Conservation (phyloP, 768 basidiomycete genomes). For the Pisolithus sp. region DNA sequence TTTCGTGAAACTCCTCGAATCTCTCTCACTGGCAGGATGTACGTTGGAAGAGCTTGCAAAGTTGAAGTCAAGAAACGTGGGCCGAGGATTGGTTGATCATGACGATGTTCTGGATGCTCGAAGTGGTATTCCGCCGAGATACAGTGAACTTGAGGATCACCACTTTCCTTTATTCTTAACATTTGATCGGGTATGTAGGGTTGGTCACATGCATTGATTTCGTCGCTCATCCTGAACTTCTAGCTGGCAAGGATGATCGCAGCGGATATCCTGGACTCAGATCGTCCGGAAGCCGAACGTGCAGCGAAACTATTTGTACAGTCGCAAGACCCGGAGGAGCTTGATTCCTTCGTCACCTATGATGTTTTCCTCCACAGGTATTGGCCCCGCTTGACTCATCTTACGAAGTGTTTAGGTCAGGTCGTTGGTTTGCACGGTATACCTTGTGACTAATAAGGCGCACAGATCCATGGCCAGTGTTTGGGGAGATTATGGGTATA, state of each 20-base stretch:
- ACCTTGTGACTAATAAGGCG: too few relatives aligned
- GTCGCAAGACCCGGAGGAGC: constrained; percentile 57
- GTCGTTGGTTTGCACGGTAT: constrained; percentile 6
- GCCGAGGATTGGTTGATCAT: constrained; percentile 23
- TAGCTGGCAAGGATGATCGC: constrained; percentile 8
- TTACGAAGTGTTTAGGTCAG: background rate
- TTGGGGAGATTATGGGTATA: constrained; percentile 58
- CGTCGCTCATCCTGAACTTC: background rate
- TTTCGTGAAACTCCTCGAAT: constrained; percentile 45
- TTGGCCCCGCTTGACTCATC: constrained; percentile 49
- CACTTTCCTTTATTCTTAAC: constrained; percentile 65
- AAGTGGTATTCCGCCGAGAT: constrained; percentile 32
- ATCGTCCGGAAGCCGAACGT: background rate
- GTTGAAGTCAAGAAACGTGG: constrained; percentile 14
- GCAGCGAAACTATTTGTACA: constrained; percentile 15
- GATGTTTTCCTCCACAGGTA: constrained; percentile 40
- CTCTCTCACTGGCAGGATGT: constrained; percentile 33
- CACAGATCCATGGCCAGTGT: constrained; percentile 56
- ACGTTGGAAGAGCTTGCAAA: constrained; percentile 34
- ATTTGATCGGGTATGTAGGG: constrained; percentile 43
- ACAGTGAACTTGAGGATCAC: constrained; percentile 45
- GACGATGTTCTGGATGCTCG: constrained; percentile 29
- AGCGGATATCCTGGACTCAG: background rate
- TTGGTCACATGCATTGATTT: background rate
- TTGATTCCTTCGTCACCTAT: constrained; percentile 36